These are phyloP conservation scores for Haplosporangium sp. DNA, from an alignment of 371 early-diverging fungal genomes.

Conservation along the genomic window DNA sequence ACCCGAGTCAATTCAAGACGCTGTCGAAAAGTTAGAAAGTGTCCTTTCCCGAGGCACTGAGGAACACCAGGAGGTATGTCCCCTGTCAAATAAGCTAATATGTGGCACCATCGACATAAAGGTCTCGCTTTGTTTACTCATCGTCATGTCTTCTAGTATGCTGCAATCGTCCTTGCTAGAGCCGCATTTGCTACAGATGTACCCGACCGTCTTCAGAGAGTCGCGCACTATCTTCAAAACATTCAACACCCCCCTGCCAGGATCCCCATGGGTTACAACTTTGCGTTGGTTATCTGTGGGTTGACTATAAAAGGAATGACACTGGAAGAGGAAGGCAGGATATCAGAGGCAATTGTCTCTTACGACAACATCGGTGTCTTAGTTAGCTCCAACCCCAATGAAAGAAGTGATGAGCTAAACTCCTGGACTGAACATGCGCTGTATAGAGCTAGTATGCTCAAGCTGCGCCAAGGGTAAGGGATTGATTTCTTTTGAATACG, in stretches of 20 bases:
- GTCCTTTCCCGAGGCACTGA: conserved; percentile 36
- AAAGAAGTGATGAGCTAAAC: conserved; percentile 61
- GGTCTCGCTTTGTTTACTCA: background rate
- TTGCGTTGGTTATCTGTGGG: conserved; percentile 66
- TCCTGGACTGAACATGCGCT: conserved; percentile 80
- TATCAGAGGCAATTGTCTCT: conserved; percentile 59
- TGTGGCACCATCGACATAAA: background rate
- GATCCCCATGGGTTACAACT: conserved; percentile 62
- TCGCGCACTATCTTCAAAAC: conserved; percentile 47
- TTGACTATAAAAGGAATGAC: conserved; percentile 69
- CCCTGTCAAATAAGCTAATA: background rate
- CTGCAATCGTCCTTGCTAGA: conserved; percentile 49
- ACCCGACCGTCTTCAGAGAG: conserved; percentile 44
- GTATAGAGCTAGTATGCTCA: conserved; percentile 71
- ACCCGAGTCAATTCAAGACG: conserved; percentile 28
- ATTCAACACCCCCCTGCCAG: conserved; percentile 46
- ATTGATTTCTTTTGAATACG: background rate
- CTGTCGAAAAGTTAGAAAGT: conserved; percentile 36
- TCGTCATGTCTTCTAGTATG: conserved; percentile 17
- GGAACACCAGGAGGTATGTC: conserved; percentile 44
- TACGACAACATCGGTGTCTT: conserved; percentile 64
- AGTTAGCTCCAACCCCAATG: conserved; percentile 55
- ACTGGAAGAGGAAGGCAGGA: conserved; percentile 64
- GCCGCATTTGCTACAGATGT: conserved; percentile 47
- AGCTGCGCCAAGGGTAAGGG: conserved; percentile 63